These are phyloP conservation scores for Pseudohalonectria lignicola DNA, from an alignment of 2,329 filamentous ascomycete species.

Conservation along the genomic window DNA sequence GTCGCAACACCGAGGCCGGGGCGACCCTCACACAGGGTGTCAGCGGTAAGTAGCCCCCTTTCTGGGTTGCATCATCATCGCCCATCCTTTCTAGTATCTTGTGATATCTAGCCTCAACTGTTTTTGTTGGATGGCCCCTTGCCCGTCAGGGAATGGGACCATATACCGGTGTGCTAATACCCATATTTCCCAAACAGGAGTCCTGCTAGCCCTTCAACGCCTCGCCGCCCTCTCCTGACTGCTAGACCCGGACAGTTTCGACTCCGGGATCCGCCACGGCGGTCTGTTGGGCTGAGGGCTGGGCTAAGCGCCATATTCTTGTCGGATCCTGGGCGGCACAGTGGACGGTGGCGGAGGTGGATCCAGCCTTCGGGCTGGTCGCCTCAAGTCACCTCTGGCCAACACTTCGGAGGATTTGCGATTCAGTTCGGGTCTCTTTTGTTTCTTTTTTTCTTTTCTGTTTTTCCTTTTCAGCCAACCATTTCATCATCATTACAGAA, in stretches of 20 bases:
- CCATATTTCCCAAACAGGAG: neutral
- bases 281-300: constrained; percentile 1
- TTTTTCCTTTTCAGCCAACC: too few relatives aligned
- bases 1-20: constrained; percentile 76
- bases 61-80: neutral
- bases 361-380: too few relatives aligned
- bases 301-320: too few relatives aligned
- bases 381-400: too few relatives aligned
- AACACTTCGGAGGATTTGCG: too few relatives aligned
- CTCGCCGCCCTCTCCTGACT: constrained; percentile 16
- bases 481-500: too few relatives aligned
- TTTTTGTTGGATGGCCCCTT: neutral
- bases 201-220: constrained; percentile 22
- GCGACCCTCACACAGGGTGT: constrained; percentile 84
- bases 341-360: too few relatives aligned
- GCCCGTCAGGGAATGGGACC: too few relatives aligned
- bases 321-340: too few relatives aligned
- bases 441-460: too few relatives aligned
- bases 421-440: too few relatives aligned
- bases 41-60: constrained; percentile 70
- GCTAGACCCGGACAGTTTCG: constrained; percentile 2
- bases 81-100: neutral
- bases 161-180: too few relatives aligned
- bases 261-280: neutral
- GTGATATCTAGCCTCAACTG: neutral